Base-by-base conservation (phyloP, 2,329 filamentous ascomycete genomes). In the Hortaea sp. region DNA sequence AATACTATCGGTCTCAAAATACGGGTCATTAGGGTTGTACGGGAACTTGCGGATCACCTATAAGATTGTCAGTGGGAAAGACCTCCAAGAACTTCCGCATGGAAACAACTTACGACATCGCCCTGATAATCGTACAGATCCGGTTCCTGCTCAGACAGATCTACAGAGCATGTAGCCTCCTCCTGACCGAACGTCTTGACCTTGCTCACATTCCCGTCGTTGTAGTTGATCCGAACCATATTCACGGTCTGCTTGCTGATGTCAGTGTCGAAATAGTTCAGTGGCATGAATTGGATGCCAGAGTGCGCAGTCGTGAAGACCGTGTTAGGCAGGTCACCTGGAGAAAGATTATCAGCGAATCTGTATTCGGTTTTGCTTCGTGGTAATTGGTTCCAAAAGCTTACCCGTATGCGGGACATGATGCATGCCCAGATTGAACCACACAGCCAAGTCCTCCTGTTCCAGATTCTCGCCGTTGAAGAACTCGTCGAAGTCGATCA, bases 401-500 rank as follows among this genome's bases (percentile, higher is more conserved):
- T 20, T 4, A 13, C 68, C 69, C 1, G 74, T 72, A 53, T 75
- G 70, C 7, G 76, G 72, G n/a, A 77, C 60, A 55, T 79, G 76
- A 53, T 79, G 75, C 71, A 75, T 78, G 11, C 76, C 76, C 6
- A 75, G 54, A 47, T 75, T 78, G 48, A 78, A 66, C 68, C 71
- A 78, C 9, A 78, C 44, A 2, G 77, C 74, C 9, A 74, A 48
- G 45, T 73, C 70, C 54, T 71, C 67, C 45, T 73, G 64, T 37
- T 60, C 53, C 3, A 73, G 55, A 7, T 51, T 60, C 54, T 74
- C 68, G 40, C 63, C 65, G 48, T 74, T 54, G 45, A 73, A 67
- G 54, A 69, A 69, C 42, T 66, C 63, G 42, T 51, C 47, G 48
- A 74, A 74, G 53, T 72, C 66, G 12, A 71, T 63, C 43, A 67